Conservation (phyloP, 768 basidiomycete species). For the Rhodosporidiobolus sp. region DNA sequence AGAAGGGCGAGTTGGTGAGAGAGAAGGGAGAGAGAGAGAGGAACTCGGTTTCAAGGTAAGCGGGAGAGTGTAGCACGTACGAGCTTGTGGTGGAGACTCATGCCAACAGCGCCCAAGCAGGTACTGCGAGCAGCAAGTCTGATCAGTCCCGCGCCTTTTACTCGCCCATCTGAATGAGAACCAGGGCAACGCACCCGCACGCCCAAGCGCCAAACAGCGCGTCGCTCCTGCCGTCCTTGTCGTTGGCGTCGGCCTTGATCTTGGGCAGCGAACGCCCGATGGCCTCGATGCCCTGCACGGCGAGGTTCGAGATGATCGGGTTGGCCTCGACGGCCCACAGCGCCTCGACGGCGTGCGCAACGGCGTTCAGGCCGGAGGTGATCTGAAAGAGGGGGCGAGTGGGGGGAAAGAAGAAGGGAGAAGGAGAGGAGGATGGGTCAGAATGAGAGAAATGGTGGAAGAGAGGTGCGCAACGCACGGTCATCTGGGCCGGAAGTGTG, state of each 20-base stretch:
- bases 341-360: conserved; percentile 54
- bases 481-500: conserved; percentile 49
- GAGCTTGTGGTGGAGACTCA: conserved; percentile 53
- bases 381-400: conserved; percentile 23
- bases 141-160: too few species aligned
- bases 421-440: background rate
- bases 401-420: background rate
- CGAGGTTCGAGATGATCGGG: conserved; percentile 50
- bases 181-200: conserved; percentile 40
- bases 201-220: conserved; percentile 52
- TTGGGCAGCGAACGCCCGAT: conserved; percentile 49
- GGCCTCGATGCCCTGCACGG: conserved; percentile 50
- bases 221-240: conserved; percentile 49
- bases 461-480: conserved; percentile 10
- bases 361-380: conserved; percentile 53
- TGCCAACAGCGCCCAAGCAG: conserved; percentile 50
- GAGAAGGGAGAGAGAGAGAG: background rate
- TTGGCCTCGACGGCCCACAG: conserved; percentile 51
- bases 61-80: background rate
- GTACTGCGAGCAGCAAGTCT: conserved; percentile 6
- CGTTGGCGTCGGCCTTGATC: conserved; percentile 45
- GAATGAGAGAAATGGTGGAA: too few species aligned
- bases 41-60: too few species aligned
- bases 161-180: too few species aligned
- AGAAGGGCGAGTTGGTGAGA: background rate